Percentiles rank a stretch among this genome's conserved stretches.
Conservation (phyloP, 2,329 filamentous ascomycete species). For the Geosmithia morbida region DNA sequence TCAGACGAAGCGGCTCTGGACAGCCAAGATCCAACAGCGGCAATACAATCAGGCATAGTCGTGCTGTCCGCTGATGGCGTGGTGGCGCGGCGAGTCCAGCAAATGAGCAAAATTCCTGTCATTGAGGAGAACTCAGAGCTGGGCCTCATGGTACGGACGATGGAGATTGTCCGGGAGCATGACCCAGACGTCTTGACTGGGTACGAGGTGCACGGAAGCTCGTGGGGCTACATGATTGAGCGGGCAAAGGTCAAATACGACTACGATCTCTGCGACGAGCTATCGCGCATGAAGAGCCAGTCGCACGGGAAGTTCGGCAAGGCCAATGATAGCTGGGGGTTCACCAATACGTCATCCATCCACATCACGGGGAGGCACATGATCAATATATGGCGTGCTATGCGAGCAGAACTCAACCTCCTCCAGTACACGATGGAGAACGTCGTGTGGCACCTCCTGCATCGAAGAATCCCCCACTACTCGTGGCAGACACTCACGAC, state of each 20-base stretch:
- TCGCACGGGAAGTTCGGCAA: slow-evolving; percentile 76
- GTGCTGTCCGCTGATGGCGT: slow-evolving; percentile 50
- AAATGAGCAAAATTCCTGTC: slow-evolving; percentile 48
- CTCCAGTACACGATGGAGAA: slow-evolving; percentile 96
- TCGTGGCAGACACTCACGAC: slow-evolving; percentile 60
- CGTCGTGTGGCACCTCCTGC: slow-evolving; percentile 80
- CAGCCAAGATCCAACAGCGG: slow-evolving; percentile 25
- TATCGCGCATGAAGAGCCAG: slow-evolving; percentile 76
- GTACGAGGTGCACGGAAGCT: slow-evolving; percentile 85
- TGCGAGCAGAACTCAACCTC: slow-evolving; percentile 83
- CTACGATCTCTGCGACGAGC: slow-evolving; percentile 78
- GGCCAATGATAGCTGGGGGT: slow-evolving; percentile 82
- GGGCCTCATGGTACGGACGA: slow-evolving; percentile 70
- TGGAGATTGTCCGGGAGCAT: slow-evolving; percentile 67
- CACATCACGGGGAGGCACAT: slow-evolving; percentile 87
- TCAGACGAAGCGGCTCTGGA: slow-evolving; percentile 50
- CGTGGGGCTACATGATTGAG: slow-evolving; percentile 94
- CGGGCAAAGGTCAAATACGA: slow-evolving; percentile 76
- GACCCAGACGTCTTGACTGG: slow-evolving; percentile 92
- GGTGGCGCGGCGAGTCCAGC: slow-evolving; percentile 45
- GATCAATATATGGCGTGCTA: slow-evolving; percentile 94
- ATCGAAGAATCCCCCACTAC: slow-evolving; percentile 80
- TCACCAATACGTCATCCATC: slow-evolving; percentile 85
- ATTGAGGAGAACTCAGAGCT: slow-evolving; percentile 67
- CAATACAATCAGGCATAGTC: slow-evolving; percentile 54